Conservation (phyloP, 805 yeast genomes). For the Jamesozyma hellenica region DNA sequence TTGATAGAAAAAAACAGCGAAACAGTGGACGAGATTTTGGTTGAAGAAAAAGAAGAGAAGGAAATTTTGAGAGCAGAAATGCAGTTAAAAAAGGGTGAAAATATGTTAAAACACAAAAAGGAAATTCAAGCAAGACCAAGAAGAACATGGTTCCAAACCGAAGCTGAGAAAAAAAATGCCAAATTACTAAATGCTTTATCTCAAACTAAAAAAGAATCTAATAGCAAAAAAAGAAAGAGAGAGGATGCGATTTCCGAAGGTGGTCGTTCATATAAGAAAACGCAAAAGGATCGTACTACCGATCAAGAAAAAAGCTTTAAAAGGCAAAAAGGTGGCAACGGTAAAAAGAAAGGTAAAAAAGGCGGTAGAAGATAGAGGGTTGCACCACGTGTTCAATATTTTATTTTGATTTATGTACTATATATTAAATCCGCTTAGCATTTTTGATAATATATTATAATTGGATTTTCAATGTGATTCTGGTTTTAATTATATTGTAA, state of each 20-base stretch:
- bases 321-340: slow-evolving; percentile 24
- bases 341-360: slow-evolving; percentile 8
- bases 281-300: slow-evolving; percentile 55
- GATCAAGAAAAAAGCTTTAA: slow-evolving; percentile 37
- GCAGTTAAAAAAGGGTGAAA: slow-evolving; percentile 79
- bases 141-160: slow-evolving; percentile 90
- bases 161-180: slow-evolving; percentile 34
- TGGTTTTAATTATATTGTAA: too few relatives aligned
- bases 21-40: slow-evolving; percentile 63
- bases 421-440: background rate
- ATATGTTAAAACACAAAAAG: slow-evolving; percentile 63
- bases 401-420: background rate
- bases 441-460: too few relatives aligned
- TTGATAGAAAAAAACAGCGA: slow-evolving; percentile 50
- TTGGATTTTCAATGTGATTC: too few relatives aligned
- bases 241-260: slow-evolving; percentile 50
- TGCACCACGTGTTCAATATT: background rate
- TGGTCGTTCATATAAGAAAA: slow-evolving; percentile 63
- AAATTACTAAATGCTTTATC: slow-evolving; percentile 31
- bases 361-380: slow-evolving; percentile 1
- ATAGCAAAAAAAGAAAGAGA: slow-evolving; percentile 63
- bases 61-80: slow-evolving; percentile 82
- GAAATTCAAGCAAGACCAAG: slow-evolving; percentile 87
- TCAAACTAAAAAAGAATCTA: slow-evolving; percentile 42
- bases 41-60: slow-evolving; percentile 83